A percentile compares a stretch with the other conserved stretches of the same genome.
Conservation (phyloP, 192 early-diverging fungal genomes). For the Coemansia sp. region DNA sequence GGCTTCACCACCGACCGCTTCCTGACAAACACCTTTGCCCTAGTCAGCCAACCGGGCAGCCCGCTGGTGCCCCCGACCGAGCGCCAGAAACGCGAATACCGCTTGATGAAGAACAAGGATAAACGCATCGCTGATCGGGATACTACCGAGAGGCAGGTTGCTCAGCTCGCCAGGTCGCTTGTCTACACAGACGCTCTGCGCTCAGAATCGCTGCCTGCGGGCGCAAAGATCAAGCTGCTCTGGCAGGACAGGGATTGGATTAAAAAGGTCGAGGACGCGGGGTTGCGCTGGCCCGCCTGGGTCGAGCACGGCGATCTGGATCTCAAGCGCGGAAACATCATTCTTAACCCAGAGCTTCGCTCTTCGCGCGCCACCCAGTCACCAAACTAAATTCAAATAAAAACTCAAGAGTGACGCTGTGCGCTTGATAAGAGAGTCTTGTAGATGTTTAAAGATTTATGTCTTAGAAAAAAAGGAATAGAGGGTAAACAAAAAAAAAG, state of each 20-base stretch:
- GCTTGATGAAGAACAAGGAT: conserved; percentile 15
- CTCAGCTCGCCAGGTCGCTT: conserved; percentile 39
- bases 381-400: background rate
- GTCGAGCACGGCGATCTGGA: conserved; percentile 40
- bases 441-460: background rate
- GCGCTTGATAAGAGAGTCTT: too few relatives aligned
- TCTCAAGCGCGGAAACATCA: conserved; percentile 41
- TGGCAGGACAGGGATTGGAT: conserved; percentile 41
- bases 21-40: conserved; percentile 20
- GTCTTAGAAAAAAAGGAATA: background rate
- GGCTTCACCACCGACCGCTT: conserved; percentile 28
- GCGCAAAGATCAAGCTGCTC: conserved; percentile 13
- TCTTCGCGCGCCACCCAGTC: too few relatives aligned
- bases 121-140: conserved; percentile 39
- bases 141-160: conserved; percentile 40
- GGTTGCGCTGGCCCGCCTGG: conserved; percentile 38
- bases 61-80: conserved; percentile 21
- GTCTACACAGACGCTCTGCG: conserved; percentile 32
- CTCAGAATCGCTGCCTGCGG: conserved; percentile 7
- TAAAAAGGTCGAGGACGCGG: conserved; percentile 20
- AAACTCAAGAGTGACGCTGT: too few relatives aligned
- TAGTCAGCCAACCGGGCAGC: conserved; percentile 29
- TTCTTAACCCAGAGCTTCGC: conserved; percentile 35
- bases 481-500: too few relatives aligned
- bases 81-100: conserved; percentile 12